Conservation (phyloP, 768 basidiomycete genomes). For the Pluteus cervinus region DNA sequence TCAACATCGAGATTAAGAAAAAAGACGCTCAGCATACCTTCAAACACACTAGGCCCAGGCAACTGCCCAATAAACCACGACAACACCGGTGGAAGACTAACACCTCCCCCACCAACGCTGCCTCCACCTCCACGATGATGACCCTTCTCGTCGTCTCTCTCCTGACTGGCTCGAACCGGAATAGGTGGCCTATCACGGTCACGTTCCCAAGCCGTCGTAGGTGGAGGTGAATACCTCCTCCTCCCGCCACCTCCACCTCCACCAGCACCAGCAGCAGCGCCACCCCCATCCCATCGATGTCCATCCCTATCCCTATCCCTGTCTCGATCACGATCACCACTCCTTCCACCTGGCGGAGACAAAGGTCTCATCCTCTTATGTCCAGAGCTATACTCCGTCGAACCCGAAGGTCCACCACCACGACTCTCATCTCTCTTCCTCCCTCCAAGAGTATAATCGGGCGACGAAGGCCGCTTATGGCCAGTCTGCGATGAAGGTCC, state of each 20-base stretch:
- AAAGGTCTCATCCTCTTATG: constrained; percentile 29
- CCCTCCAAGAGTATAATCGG: constrained; percentile 27
- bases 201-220: constrained; percentile 37
- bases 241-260: constrained; percentile 17
- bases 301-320: constrained; percentile 18
- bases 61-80: constrained; percentile 83
- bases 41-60: constrained; percentile 68
- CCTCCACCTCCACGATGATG: constrained; percentile 41
- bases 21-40: constrained; percentile 45
- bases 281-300: constrained; percentile 15
- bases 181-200: constrained; percentile 24
- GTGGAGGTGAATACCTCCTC: constrained; percentile 42
- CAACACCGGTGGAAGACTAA: constrained; percentile 50
- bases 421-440: constrained; percentile 23
- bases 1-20: constrained; percentile 1
- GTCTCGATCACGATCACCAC: constrained; percentile 15
- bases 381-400: constrained; percentile 21
- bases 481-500: constrained; percentile 5
- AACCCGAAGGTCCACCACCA: constrained; percentile 13
- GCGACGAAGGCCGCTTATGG: constrained; percentile 31
- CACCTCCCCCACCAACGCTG: too few species aligned
- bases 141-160: constrained; percentile 31
- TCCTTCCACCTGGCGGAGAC: constrained; percentile 14
- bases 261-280: constrained; percentile 10
- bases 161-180: constrained; percentile 12